Percentiles rank a stretch among this genome's conserved stretches.
These are phyloP conservation scores for Trichosanthes cucumerina DNA, from an alignment of 306 rosid species.

Conservation along the genomic window DNA sequence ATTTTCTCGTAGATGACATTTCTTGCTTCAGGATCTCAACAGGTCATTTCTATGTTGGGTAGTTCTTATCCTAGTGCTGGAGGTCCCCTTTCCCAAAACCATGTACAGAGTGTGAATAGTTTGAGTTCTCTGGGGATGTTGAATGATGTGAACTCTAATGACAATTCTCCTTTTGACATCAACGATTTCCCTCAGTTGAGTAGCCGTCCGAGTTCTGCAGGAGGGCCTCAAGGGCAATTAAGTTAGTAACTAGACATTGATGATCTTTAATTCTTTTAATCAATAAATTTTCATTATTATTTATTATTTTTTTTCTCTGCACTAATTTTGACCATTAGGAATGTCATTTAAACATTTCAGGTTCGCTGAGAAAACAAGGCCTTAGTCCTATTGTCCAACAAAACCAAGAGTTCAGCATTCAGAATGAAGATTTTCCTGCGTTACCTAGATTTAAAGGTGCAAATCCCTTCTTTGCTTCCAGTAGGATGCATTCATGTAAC, in stretches of 20 bases:
- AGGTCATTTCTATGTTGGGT: constrained; percentile 77
- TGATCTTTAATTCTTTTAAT: neutral
- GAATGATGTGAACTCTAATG: constrained; percentile 73
- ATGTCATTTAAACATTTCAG: constrained; percentile 33
- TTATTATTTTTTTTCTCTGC: neutral
- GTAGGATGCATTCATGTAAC: neutral
- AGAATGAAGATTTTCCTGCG: constrained; percentile 95
- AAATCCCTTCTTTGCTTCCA: constrained; percentile 16
- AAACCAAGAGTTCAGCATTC: constrained; percentile 93
- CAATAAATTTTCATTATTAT: neutral
- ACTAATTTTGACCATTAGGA: neutral
- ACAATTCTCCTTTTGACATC: constrained; percentile 75
- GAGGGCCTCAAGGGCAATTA: constrained; percentile 94
- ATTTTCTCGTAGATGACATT: constrained; percentile 16
- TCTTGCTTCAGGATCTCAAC: constrained; percentile 73
- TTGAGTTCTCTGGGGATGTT: constrained; percentile 81
- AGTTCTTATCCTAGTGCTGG: constrained; percentile 74
- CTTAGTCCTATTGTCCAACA: constrained; percentile 91
- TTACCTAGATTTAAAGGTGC: constrained; percentile 92
- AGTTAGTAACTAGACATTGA: constrained; percentile 27
- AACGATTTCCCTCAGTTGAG: constrained; percentile 86
- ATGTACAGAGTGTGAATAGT: constrained; percentile 62
- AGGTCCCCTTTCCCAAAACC: constrained; percentile 76
- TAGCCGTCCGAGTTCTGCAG: constrained; percentile 91
- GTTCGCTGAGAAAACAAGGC: constrained; percentile 91